Conservation (phyloP, 2,329 filamentous ascomycete genomes). For the Fusarium sp. region DNA sequence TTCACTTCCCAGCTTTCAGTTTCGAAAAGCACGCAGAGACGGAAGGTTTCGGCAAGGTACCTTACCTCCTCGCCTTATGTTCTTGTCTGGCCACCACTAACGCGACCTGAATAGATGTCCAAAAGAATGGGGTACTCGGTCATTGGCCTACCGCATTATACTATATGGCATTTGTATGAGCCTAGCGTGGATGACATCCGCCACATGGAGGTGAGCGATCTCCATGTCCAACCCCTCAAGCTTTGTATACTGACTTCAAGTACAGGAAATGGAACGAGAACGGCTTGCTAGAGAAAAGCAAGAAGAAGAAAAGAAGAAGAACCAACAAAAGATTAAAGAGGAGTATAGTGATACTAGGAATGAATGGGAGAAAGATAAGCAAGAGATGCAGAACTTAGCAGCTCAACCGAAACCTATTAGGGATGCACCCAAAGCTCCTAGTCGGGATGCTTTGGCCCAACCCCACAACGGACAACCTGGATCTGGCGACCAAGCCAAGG, state of each 20-base stretch:
- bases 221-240: not conserved
- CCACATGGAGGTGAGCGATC: constrained; percentile 83
- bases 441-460: constrained; percentile 30
- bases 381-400: constrained; percentile 76
- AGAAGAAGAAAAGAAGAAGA: constrained; percentile 75
- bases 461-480: constrained; percentile 29
- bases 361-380: constrained; percentile 93
- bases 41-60: constrained; percentile 97
- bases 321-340: constrained; percentile 78
- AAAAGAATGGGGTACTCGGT: constrained; percentile 96
- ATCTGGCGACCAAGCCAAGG: constrained; percentile 19
- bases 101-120: constrained; percentile 77
- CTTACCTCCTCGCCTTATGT: constrained; percentile 27
- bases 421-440: constrained; percentile 32
- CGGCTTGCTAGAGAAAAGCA: constrained; percentile 82
- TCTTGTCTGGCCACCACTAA: constrained; percentile 16
- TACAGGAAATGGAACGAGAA: constrained; percentile 91
- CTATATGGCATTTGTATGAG: constrained; percentile 99
- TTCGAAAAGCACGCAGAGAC: constrained; percentile 99
- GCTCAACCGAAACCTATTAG: constrained; percentile 38
- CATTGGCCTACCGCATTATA: constrained; percentile 95
- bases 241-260: constrained; percentile 29
- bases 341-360: constrained; percentile 80
- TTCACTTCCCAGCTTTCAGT: constrained; percentile 98
- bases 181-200: constrained; percentile 97